Evolutionary conservation across 805 yeast species (phyloP).

Genomic region (Lachancea mirantina): DNA sequence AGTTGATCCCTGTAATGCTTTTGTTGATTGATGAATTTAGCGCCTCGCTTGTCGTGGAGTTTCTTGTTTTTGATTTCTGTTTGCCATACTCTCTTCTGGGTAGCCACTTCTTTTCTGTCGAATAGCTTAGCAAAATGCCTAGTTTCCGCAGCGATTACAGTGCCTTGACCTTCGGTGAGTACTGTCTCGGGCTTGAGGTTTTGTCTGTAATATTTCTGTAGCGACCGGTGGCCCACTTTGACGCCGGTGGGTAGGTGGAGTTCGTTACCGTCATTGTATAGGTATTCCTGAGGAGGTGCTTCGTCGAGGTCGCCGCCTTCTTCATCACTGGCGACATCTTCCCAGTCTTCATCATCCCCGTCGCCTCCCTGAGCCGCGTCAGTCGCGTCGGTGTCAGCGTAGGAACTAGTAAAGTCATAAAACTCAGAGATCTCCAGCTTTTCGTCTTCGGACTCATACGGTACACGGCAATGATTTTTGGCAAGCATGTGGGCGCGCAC

Average conservation of each 20-base stretch:
- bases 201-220: constrained; percentile 75
- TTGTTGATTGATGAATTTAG: constrained; percentile 79
- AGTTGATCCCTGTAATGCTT: constrained; percentile 81
- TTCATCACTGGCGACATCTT: constrained; percentile 24
- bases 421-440: constrained; percentile 84
- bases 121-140: constrained; percentile 38
- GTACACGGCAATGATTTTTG: constrained; percentile 83
- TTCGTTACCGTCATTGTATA: constrained; percentile 59
- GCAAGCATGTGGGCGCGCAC: constrained; percentile 86
- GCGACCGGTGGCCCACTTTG: constrained; percentile 78
- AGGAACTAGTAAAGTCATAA: constrained; percentile 80
- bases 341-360: constrained; percentile 19
- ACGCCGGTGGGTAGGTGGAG: constrained; percentile 77
- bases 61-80: constrained; percentile 46
- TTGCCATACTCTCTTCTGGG: constrained; percentile 65
- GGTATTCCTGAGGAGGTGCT: constrained; percentile 33
- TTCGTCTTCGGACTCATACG: constrained; percentile 80
- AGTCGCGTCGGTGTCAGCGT: constrained; percentile 29
- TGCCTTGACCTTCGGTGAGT: constrained; percentile 71
- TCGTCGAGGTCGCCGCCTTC: constrained; percentile 33
- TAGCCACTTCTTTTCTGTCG: constrained; percentile 39
- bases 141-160: constrained; percentile 80
- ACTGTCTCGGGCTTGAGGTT: constrained; percentile 51
- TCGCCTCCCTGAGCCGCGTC: constrained; percentile 23
- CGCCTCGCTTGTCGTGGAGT: constrained; percentile 49